Evolutionary conservation across 805 yeast species (phyloP).

Genomic region (Metschnikowia reukaufii): DNA sequence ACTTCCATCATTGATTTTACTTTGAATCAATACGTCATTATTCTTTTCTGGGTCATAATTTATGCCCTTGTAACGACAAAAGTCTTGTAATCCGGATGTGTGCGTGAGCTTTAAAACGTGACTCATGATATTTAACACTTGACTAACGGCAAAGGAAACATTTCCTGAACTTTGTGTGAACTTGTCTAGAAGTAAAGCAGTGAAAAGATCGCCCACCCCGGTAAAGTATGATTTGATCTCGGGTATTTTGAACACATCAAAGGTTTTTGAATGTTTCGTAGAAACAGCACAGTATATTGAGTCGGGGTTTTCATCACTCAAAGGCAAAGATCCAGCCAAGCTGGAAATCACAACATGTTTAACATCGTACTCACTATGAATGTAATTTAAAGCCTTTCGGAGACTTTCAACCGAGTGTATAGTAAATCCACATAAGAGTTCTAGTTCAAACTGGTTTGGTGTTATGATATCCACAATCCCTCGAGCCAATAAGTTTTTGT

Average conservation of each 20-base stretch:
- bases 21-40: conserved; percentile 20
- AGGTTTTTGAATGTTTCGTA: conserved; percentile 1
- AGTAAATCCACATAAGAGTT: conserved; percentile 17
- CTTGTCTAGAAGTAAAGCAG: conserved; percentile 73
- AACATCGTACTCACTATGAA: conserved; percentile 13
- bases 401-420: conserved; percentile 13
- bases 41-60: conserved; percentile 11
- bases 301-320: conserved; percentile 9
- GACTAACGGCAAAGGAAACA: conserved; percentile 44
- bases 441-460: conserved; percentile 23
- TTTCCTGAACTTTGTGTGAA: conserved; percentile 32
- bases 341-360: conserved; percentile 20
- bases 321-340: conserved; percentile 15
- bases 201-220: conserved; percentile 92
- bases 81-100: conserved; percentile 31
- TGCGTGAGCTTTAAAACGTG: conserved; percentile 51
- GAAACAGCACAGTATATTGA: conserved; percentile 32
- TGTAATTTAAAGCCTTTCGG: conserved; percentile 12
- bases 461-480: conserved; percentile 18
- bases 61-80: conserved; percentile 24
- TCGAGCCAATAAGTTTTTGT: conserved; percentile 9
- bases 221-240: conserved; percentile 80
- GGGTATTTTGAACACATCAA: conserved; percentile 48
- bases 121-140: conserved; percentile 57
- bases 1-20: conserved; percentile 54